Conservation (phyloP, 129 eudicot genomes). For the Flaveria ramosissima region DNA sequence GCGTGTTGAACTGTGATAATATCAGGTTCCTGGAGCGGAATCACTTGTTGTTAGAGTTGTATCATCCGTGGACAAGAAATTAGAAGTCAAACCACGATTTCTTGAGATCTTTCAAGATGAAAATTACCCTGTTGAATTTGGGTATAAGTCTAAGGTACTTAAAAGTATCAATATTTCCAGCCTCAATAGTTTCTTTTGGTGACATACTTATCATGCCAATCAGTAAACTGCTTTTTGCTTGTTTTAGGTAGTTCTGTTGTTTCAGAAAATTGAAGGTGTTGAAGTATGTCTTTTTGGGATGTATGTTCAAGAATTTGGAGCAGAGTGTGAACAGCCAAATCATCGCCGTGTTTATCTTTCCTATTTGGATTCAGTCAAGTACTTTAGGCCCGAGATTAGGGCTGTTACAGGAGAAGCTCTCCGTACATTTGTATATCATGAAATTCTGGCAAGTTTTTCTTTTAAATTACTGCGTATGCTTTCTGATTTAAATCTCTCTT, state of each 20-base stretch:
- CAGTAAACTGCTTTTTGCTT: constrained; percentile 23
- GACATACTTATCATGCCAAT: constrained; percentile 1
- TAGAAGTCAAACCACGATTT: constrained; percentile 85
- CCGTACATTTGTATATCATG: constrained; percentile 97
- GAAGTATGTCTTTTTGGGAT: constrained; percentile 99
- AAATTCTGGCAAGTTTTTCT: constrained; percentile 67
- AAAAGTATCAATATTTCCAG: neutral
- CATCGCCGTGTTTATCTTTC: constrained; percentile 98
- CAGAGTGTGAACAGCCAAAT: constrained; percentile 91
- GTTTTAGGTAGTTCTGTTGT: constrained; percentile 79
- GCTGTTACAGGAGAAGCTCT: constrained; percentile 98
- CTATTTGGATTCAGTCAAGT: constrained; percentile 94
- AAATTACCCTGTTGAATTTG: constrained; percentile 76
- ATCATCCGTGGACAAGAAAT: constrained; percentile 93
- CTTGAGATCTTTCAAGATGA: constrained; percentile 88
- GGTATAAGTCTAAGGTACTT: constrained; percentile 89
- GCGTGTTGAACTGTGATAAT: constrained; percentile 1
- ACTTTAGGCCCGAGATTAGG: constrained; percentile 90
- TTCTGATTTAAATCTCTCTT: neutral
- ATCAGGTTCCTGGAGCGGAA: constrained; percentile 94
- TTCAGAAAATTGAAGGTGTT: constrained; percentile 98
- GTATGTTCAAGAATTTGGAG: constrained; percentile 98
- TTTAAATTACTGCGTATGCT: neutral
- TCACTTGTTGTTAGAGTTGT: constrained; percentile 93
- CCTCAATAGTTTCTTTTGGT: neutral